Conservation (phyloP, 257 asterid genomes). For the Sherardia arvensis region DNA sequence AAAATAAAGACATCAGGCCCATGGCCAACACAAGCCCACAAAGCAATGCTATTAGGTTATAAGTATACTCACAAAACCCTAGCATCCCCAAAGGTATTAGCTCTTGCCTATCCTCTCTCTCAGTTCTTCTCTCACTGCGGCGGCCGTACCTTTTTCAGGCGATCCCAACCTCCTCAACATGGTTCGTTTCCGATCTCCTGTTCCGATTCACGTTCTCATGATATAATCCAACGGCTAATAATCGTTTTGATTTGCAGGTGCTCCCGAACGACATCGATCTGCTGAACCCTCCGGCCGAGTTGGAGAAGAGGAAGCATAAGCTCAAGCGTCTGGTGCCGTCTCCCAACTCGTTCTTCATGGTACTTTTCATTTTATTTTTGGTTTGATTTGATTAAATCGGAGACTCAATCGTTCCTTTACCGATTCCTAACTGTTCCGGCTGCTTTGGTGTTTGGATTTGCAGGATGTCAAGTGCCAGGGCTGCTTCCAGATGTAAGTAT, state of each 20-base stretch:
- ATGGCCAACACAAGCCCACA: not conserved
- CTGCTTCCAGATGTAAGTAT: conserved; percentile 54
- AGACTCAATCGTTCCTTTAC: not conserved
- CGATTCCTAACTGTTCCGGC: not conserved
- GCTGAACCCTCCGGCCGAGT: conserved; percentile 62
- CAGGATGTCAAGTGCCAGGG: conserved; percentile 63
- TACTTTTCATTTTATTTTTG: not conserved
- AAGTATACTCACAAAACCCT: not conserved
- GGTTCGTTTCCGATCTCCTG: not conserved
- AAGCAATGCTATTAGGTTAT: not conserved
- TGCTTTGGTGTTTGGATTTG: not conserved
- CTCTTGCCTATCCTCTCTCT: not conserved
- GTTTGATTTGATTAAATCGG: not conserved
- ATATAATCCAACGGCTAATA: too few relatives aligned
- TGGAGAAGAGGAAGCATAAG: conserved; percentile 75
- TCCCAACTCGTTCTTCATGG: conserved; percentile 50
- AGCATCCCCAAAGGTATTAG: not conserved
- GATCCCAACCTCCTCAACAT: not conserved
- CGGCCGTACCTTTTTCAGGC: not conserved
- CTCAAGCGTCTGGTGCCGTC: conserved; percentile 60
- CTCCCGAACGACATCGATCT: conserved; percentile 48
- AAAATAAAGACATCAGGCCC: not conserved
- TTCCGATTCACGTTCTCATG: too few relatives aligned
- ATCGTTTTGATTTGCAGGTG: conserved; percentile 25
- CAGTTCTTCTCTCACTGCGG: too few relatives aligned